Base-by-base conservation (phyloP, 2,329 filamentous ascomycete genomes). In the Aspergillus tanneri region DNA sequence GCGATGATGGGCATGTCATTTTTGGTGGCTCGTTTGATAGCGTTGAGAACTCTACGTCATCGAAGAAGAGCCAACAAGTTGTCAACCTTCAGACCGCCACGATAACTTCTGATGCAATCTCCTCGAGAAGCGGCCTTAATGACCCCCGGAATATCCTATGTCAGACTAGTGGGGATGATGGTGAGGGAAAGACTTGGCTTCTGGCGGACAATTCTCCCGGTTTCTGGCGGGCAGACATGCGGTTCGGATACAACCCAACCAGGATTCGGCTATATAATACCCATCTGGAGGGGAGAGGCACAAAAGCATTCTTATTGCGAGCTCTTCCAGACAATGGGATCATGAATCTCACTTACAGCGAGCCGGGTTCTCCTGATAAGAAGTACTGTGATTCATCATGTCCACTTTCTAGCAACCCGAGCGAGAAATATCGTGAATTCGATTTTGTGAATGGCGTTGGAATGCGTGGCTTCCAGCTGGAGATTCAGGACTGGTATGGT, bases 1-100 rank as follows among this genome's bases (percentile, higher is more conserved):
- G 85, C 16, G 77, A 85, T 1, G 87, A 89, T 59, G 88, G 88
- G 7, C 87, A 95, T 64, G 88, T 99, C 55, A 82, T 97, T 46
- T 99, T 96, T 65, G 95, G 90, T 38, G 93, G 93, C 41, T 82
- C 81, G 47, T 99, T 99, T 65, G 90, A 88, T 49, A 90, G 90
- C 6, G 73, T 97, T 7, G 90, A 90, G 52, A 96, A 96, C 66
- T 81, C 85, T 2, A 88, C 82, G 2, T 56, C 60, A 2, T 55
- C 60, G 5, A 82, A 85, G 2, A 83, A 77, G 19, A 74, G 82
- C 49, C 83, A 83, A 19, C 92, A 97, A 68, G 77, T 87, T 32
- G 83, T 99, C 70, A 96, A 96, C 59, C 77, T 99, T 12, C 82
- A 82, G 21, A 84, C 84, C n/a, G 90, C 89, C 19, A 84, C 81